Conservation (phyloP, 2,329 filamentous ascomycete species). For the Rhinocladiella similis region DNA sequence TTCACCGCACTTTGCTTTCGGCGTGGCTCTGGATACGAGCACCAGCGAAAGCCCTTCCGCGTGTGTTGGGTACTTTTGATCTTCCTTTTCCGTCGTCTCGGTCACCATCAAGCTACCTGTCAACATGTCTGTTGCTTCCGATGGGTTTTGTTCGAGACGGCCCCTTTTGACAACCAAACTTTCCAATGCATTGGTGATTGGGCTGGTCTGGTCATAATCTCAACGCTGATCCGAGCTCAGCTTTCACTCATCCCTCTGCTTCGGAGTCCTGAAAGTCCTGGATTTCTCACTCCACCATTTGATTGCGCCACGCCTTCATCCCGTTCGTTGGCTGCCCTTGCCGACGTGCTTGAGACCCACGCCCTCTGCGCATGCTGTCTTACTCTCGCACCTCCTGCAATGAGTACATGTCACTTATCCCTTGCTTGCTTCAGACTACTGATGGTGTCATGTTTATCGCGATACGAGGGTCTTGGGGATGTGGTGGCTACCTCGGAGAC, state of each 20-base stretch:
- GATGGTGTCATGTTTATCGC: neutral
- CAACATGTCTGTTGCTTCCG: neutral
- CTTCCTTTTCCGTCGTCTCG: neutral
- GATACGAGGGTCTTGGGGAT: neutral
- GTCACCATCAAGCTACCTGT: neutral
- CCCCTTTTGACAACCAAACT: neutral
- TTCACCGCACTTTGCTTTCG: too few species aligned
- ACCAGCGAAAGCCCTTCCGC: too few species aligned
- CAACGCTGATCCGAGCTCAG: neutral
- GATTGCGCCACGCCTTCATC: neutral
- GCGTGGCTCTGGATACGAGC: too few species aligned
- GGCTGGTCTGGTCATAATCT: neutral
- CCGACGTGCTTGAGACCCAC: neutral
- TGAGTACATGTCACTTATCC: neutral
- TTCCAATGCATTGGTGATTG: neutral
- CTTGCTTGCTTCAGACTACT: neutral
- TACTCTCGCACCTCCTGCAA: neutral
- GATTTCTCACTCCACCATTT: constrained; percentile 2
- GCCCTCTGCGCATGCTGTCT: constrained; percentile 2
- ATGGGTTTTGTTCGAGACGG: neutral
- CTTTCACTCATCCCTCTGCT: neutral
- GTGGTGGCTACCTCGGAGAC: neutral
- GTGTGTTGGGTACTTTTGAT: neutral
- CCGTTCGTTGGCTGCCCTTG: neutral
- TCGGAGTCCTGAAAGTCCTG: neutral